A percentile compares a stretch with the other conserved stretches of the same genome.
Evolutionary conservation across 805 yeast genomes (phyloP).

Genomic region (Candida vartiovaarae): DNA sequence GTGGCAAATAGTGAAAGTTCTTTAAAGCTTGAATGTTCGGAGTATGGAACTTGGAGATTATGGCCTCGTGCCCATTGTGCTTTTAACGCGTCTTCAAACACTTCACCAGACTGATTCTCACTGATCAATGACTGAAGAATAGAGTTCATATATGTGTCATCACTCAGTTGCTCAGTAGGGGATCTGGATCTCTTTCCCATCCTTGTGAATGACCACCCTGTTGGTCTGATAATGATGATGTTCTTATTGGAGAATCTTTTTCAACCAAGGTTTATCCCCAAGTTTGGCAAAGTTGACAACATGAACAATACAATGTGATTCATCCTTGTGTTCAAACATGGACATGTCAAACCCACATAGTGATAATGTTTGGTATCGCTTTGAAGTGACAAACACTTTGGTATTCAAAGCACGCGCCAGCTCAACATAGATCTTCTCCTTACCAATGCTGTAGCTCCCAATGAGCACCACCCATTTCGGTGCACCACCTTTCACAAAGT

Average conservation of each 20-base stretch:
- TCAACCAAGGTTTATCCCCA: slow-evolving; percentile 25
- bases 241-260: slow-evolving; percentile 20
- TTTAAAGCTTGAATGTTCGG: slow-evolving; percentile 87
- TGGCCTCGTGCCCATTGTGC: slow-evolving; percentile 8
- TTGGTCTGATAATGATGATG: slow-evolving; percentile 73
- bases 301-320: slow-evolving; percentile 44
- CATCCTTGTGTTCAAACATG: slow-evolving; percentile 6
- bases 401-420: slow-evolving; percentile 46
- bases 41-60: slow-evolving; percentile 63
- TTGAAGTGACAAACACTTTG: slow-evolving; percentile 44
- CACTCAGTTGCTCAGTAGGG: not conserved
- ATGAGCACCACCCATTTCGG: slow-evolving; percentile 46
- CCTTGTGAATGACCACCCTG: slow-evolving; percentile 77
- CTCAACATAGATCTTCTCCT: slow-evolving; percentile 73
- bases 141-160: not conserved
- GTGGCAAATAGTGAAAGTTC: slow-evolving; percentile 67
- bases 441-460: slow-evolving; percentile 91
- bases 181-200: slow-evolving; percentile 1
- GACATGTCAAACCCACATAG: slow-evolving; percentile 10
- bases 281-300: slow-evolving; percentile 62
- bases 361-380: slow-evolving; percentile 17
- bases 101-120: not conserved
- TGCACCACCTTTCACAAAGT: slow-evolving; percentile 25
- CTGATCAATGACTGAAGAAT: not conserved
- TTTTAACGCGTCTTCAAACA: slow-evolving; percentile 5